A percentile compares a stretch with the other conserved stretches of the same genome.
phyloP scores from a whole-genome alignment of 2,329 filamentous ascomycete species.

The Cryphonectria parasitica region DNA sequence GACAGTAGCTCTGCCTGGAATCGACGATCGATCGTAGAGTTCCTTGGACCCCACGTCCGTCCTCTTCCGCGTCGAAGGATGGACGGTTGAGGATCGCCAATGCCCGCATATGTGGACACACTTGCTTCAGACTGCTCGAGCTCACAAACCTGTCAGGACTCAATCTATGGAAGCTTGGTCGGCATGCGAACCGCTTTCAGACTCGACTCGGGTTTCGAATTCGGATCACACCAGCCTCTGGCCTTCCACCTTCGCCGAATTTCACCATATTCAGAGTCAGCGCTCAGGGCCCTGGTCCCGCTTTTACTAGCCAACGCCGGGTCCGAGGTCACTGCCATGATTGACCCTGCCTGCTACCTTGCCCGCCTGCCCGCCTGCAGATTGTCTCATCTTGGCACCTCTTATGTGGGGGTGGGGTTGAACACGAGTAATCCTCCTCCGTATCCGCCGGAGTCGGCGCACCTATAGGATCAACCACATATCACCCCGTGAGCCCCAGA shows the following conservation, averaged over 20 bases:
- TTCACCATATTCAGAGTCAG: not conserved
- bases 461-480: not conserved
- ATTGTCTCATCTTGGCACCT: not conserved
- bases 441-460: not conserved
- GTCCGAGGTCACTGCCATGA: not conserved
- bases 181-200: not conserved
- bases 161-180: not conserved
- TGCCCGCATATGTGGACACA: not conserved
- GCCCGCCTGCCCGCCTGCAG: not conserved
- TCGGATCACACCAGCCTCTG: not conserved
- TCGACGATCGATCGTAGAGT: not conserved
- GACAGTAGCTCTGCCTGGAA: not conserved
- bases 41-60: not conserved
- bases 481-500: not conserved
- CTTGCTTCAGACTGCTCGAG: not conserved
- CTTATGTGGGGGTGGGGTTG: not conserved
- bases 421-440: conserved; percentile 1
- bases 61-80: not conserved
- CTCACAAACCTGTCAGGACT: not conserved
- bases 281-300: conserved; percentile 1
- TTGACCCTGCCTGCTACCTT: not conserved
- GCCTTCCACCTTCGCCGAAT: conserved; percentile 7
- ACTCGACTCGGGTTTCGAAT: not conserved
- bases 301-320: not conserved
- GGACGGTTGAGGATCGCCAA: not conserved